Base-by-base conservation (phyloP, 176 grass and related monocot genomes). In the Triticum timopheevii region DNA sequence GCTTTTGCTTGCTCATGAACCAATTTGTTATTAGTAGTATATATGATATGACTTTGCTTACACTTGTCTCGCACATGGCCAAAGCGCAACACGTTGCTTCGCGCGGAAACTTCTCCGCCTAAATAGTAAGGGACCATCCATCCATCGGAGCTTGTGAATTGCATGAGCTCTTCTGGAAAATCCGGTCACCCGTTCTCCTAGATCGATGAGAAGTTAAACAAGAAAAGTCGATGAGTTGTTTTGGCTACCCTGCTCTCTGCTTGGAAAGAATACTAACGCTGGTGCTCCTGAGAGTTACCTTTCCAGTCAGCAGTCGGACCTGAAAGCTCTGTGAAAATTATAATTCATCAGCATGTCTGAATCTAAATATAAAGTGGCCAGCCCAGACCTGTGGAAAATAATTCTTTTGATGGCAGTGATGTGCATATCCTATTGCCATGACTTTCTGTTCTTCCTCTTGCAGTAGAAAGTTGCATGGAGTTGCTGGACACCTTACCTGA, bases 1-100 rank as follows among this genome's bases (percentile, higher is more conserved):
- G 54, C 52, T 47, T 72, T 61, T 35, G 19, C 27, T 25, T 6
- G 13, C 3, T 59, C 13, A 50, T 65, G 67, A 61, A 64, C 8
- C 74, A 80, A 64, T 3, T 39, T 40, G 28, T 31, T 56, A 8
- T 56, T 20, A 34, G 4, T 34, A 34, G 33, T 34, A 34, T 34
- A 34, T 6, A 50, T 6, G 0, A 59, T 80, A 82, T 3, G 76
- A 33, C 35, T 25, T 25, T 54, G 16, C 69, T 82, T 8, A 12
- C 42, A 69, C 13, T 23, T 61, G 82, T 80, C 82, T 61, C 77
- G 61, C 82, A 89, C 76, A 85, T 89, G 82, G 42, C 69, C 24
- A 58, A 59, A 80, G 24, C 30, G 3, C 40, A 8, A 6, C 6
- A 36, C 23, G 5, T 84, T 89, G 76, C 82, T 89, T 72, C 11